These are phyloP conservation scores for Cruciata laevipes DNA, from an alignment of 257 asterid genomes.

Conservation along the genomic window DNA sequence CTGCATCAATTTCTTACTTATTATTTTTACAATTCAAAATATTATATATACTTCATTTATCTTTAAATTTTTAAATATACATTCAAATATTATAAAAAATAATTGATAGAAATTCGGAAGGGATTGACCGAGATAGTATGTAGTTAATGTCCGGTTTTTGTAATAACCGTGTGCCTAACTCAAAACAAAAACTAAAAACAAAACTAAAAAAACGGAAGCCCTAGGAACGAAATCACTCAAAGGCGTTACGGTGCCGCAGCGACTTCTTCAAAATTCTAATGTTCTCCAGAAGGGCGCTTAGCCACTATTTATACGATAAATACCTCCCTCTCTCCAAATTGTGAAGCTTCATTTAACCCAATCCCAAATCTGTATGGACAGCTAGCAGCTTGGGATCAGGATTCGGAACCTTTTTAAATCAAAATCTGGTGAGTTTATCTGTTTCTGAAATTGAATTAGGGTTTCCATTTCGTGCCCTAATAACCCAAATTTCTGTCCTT, in stretches of 20 bases:
- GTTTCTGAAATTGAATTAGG: conserved; percentile 12
- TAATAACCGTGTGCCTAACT: no score
- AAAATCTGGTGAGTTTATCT: background rate
- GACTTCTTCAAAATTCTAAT: background rate
- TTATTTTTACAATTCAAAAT: no score
- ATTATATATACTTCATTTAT: no score
- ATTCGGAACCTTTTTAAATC: conserved; percentile 6
- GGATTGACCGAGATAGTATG: no score
- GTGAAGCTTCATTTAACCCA: background rate
- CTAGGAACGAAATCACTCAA: background rate
- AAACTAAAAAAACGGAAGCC: no score
- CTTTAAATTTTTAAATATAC: no score
- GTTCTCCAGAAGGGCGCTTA: background rate
- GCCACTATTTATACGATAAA: background rate
- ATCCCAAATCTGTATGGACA: background rate
- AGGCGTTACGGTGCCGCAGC: background rate
- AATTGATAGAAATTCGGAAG: no score
- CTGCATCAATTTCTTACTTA: no score
- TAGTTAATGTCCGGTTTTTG: no score
- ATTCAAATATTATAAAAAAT: no score
- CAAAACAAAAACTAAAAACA: no score
- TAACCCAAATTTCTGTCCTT: conserved; percentile 1
- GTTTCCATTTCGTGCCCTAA: conserved; percentile 16
- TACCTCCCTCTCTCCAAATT: conserved; percentile 10
- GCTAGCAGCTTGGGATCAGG: conserved; percentile 6